Evolutionary conservation across 78 protist species (phyloP).

Genomic region (Protostelium mycophagum): DNA sequence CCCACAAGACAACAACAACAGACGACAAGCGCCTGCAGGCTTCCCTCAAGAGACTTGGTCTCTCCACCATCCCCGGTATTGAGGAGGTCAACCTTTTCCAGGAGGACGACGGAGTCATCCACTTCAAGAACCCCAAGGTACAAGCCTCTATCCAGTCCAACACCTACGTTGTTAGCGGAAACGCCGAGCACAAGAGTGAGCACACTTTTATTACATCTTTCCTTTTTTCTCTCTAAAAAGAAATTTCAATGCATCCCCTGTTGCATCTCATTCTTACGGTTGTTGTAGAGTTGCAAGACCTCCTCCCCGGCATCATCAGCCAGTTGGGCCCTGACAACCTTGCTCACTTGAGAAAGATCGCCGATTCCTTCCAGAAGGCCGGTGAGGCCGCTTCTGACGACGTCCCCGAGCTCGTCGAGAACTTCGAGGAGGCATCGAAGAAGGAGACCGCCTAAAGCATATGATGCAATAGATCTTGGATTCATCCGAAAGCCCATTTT

Average conservation of each 20-base stretch:
- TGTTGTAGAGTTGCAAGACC: constrained; percentile 11
- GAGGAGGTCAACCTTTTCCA: constrained; percentile 69
- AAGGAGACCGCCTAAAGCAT: not conserved
- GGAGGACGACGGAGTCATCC: constrained; percentile 68
- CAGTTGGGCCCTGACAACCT: constrained; percentile 62
- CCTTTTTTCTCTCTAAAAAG: not conserved
- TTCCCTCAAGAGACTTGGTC: constrained; percentile 31
- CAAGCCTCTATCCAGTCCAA: constrained; percentile 29
- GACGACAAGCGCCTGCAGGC: constrained; percentile 35
- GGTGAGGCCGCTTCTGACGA: constrained; percentile 11
- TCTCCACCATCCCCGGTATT: constrained; percentile 43
- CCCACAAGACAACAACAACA: constrained; percentile 21
- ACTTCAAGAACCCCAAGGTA: constrained; percentile 66
- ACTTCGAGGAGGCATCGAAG: constrained; percentile 20
- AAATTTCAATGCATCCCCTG: not conserved
- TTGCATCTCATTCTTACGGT: not conserved
- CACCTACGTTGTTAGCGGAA: constrained; percentile 71
- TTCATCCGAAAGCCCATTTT: not conserved
- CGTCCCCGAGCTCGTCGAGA: constrained; percentile 40
- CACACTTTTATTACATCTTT: not conserved
- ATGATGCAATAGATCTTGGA: not conserved
- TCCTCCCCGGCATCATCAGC: constrained; percentile 56
- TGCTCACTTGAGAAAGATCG: constrained; percentile 21
- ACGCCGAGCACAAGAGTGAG: constrained; percentile 54
- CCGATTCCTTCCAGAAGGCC: constrained; percentile 7